Base-by-base conservation (phyloP, 2,329 filamentous ascomycete species). In the Epichloe brachyelytri region DNA sequence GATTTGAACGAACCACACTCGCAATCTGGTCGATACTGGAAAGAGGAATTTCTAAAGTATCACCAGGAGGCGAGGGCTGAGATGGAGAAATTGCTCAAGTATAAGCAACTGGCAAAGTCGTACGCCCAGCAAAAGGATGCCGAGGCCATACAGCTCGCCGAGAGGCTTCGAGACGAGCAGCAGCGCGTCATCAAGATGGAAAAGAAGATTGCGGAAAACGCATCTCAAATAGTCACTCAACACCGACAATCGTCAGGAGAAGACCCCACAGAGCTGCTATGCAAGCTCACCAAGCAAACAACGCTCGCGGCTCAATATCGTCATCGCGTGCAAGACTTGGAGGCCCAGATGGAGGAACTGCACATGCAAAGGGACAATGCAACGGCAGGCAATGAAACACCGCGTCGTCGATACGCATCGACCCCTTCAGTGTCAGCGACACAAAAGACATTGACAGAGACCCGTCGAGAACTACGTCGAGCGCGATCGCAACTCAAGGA, bases 1-100 rank as follows among this genome's bases (percentile, higher is more conserved):
- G 85, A 89, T 59, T 68, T 88, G 46, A 83, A 84, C 55, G 82
- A 87, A 59, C 86, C 86, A 6, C 78, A 82, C 55, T 88, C 85
- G 2, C 78, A 84, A 53, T 88, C 85, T 4, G 86, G 85, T 6
- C 81, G 78, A 59, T 89, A 86, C 66, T 91, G 86, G 86, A 90
- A 90, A 66, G 76, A 79, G 22, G 79, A 88, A 61, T 90, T 86
- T 59, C 77, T 87, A 57, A 77, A 75, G 50, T 91, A 90, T 60
- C 81, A 86, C 46, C 74, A 79, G 43, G 83, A 85, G 55, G 86
- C 85, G 55, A 80, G 80, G 63, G 76, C 74, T 43, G 84, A 90
- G 65, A 83, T 89, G 73, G 82, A 82, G 69, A 87, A 85, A 68
- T 73, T 91, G 61, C 77, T 90, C 62, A 80, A 80, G 62, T 90